Base-by-base conservation (phyloP, 768 basidiomycete species). In the Infundibulicybe gibba region DNA sequence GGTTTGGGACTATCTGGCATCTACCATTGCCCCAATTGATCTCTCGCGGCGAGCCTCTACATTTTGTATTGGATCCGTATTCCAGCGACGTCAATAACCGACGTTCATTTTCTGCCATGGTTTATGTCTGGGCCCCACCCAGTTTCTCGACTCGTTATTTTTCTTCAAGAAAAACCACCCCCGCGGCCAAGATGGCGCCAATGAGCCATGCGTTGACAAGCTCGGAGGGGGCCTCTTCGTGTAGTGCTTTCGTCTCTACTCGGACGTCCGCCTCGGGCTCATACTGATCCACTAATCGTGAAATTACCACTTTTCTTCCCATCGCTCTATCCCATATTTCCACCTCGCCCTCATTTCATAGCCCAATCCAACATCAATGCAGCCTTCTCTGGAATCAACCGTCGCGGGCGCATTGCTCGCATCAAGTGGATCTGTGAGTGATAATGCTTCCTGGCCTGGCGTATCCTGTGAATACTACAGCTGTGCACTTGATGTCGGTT, bases 171-270 rank as follows among this genome's bases (percentile, higher is more conserved):
- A 83, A 37, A 70, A 79, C 52, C 75, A 78, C 81, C 19, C 77
- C 80, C 49, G 73, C 75, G 75, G 85, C 42, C 56, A 58, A 41
- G 57, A 56, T 30, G 69, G 73, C 44, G 62, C 68, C 0, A 69
- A 71, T 46, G 74, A 79, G 37, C 69, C 77, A 39, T 70, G 90
- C 12, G 68, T 90, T 33, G 90, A 92, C 63, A 90, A 93, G 67
- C 79, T 97, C 9, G 81, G 91, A 50, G 91, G 91, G 65, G 95
- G 97, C 59, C 75, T 97, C 17, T 97, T 87, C 71, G 94, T 94
- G 92, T 97, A 94, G 95, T 72, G 95, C 30, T 90, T 87, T 11
- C 83, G 93, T 41, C 81, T 98, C 14, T 98, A 94, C 62, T 90
- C 92, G 2, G 95, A 98, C 64, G 81, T 95, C 17, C 81, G 87